Conservation (phyloP, 768 basidiomycete genomes). For the Paxillus rubicundulus region DNA sequence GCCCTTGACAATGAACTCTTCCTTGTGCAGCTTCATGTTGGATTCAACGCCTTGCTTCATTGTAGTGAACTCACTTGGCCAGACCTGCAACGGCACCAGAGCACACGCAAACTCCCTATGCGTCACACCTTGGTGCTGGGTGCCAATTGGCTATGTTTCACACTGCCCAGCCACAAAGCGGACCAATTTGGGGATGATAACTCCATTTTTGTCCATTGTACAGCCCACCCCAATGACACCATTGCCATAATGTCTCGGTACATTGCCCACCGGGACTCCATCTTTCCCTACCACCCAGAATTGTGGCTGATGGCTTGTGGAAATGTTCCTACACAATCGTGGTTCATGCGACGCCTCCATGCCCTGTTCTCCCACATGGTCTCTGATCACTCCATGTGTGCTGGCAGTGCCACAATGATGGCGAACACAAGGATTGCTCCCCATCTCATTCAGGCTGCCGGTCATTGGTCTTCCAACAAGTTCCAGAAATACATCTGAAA, state of each 20-base stretch:
- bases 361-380: slow-evolving; percentile 22
- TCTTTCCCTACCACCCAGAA: slow-evolving; percentile 25
- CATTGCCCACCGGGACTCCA: slow-evolving; percentile 23
- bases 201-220: not conserved
- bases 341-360: slow-evolving; percentile 34
- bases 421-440: slow-evolving; percentile 10
- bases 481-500: slow-evolving; percentile 12
- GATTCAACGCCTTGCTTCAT: slow-evolving; percentile 26
- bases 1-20: slow-evolving; percentile 30
- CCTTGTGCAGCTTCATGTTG: slow-evolving; percentile 21
- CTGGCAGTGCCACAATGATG: slow-evolving; percentile 19
- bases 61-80: slow-evolving; percentile 30
- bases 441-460: slow-evolving; percentile 12
- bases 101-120: slow-evolving; percentile 16
- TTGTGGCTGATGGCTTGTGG: slow-evolving; percentile 30
- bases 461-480: slow-evolving; percentile 17
- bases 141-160: slow-evolving; percentile 9
- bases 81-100: slow-evolving; percentile 6
- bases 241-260: slow-evolving; percentile 10
- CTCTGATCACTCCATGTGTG: slow-evolving; percentile 35
- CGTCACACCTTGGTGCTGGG: slow-evolving; percentile 9
- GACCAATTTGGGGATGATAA: slow-evolving; percentile 27
- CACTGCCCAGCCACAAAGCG: slow-evolving; percentile 39
- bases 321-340: slow-evolving; percentile 30
- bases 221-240: not conserved